Evolutionary conservation across 75 land plant genomes (phyloP), one percentile per base, ranked within the genome.

Genomic region (Pinus taeda): DNA sequence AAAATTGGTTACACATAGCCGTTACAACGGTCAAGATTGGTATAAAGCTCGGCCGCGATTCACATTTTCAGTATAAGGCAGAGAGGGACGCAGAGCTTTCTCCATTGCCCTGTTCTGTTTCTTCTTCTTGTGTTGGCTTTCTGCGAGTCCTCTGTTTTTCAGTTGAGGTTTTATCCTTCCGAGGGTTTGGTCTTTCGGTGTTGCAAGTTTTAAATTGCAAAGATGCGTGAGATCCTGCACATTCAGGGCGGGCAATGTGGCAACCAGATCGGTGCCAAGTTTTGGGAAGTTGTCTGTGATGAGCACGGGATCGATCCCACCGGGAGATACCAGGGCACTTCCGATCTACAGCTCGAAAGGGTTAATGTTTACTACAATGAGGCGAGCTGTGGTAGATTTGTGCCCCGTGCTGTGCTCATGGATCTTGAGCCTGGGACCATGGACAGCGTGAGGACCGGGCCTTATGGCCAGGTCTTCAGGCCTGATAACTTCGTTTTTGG

Each of bases 401-500:
- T 79, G 15, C 80, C 80, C 33, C 59, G 80, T 30, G 80, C 80
- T 6, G 76, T 79, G 6, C 80, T 79, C 55, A 79, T 79, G 80
- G 80, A 79, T 42, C 76, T 79, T 4, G 80, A 79, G 57, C 80
- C 79, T 17, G 79, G 79, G 0, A 63, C 81, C 29, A 79, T 78
- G 74, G 85, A 84, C 78, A 81, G 84, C 39, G 78, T 77, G 24
- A 22, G 81, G 4, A 61, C 81, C 21, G 81, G 80, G 39, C 81
- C 49, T 45, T 45, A 45, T 45, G 49, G 49, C 56, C 84, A 81
- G 81, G 79, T 85, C 29, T 87, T 87, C 71, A 75, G 85, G 26
- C 85, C 85, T 26, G 76, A 80, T 59, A 82, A 85, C 78, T 84
- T 84, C 65, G 85, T 84, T 15, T 85, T 86, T 24, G 88, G 88